These are phyloP conservation scores for Veloboletus limbatus DNA, from an alignment of 1,284 basidiomycete species.

Conservation along the genomic window DNA sequence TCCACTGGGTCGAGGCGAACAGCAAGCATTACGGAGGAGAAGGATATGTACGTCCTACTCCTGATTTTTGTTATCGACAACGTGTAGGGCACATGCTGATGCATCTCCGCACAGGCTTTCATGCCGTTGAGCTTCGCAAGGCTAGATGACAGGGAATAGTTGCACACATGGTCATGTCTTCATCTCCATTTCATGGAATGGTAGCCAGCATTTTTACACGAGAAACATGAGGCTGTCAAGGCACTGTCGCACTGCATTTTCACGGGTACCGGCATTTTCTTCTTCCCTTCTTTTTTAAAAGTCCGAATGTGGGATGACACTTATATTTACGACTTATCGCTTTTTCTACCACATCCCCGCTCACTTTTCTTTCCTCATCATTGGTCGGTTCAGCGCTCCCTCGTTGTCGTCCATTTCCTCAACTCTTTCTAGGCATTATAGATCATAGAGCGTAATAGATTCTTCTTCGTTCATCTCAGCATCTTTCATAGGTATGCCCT, in stretches of 20 bases:
- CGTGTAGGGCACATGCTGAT: slow-evolving; percentile 33
- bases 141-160: slow-evolving; percentile 39
- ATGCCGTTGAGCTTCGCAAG: slow-evolving; percentile 62
- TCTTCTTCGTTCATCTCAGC: slow-evolving; percentile 44
- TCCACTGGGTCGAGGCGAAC: slow-evolving; percentile 98
- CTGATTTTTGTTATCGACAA: slow-evolving; percentile 23
- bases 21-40: slow-evolving; percentile 95
- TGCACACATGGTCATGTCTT: slow-evolving; percentile 3
- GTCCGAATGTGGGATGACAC: slow-evolving; percentile 23
- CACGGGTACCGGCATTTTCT: slow-evolving; percentile 3
- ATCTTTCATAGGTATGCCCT: slow-evolving; percentile 39
- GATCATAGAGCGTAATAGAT: slow-evolving; percentile 55
- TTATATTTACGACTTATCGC: slow-evolving; percentile 18
- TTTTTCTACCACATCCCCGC: slow-evolving; percentile 28
- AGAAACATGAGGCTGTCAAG: slow-evolving; percentile 22
- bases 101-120: slow-evolving; percentile 49
- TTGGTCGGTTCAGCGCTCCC: slow-evolving; percentile 40
- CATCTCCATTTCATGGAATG: slow-evolving; percentile 5
- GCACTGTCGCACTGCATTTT: not conserved
- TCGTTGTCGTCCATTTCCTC: not conserved
- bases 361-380: slow-evolving; percentile 40
- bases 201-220: slow-evolving; percentile 11
- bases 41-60: slow-evolving; percentile 67
- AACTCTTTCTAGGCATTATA: slow-evolving; percentile 41
- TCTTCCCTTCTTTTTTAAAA: slow-evolving; percentile 29